These are phyloP conservation scores for Saitozyma podzolica DNA, from an alignment of 768 basidiomycete species.

Conservation along the genomic window DNA sequence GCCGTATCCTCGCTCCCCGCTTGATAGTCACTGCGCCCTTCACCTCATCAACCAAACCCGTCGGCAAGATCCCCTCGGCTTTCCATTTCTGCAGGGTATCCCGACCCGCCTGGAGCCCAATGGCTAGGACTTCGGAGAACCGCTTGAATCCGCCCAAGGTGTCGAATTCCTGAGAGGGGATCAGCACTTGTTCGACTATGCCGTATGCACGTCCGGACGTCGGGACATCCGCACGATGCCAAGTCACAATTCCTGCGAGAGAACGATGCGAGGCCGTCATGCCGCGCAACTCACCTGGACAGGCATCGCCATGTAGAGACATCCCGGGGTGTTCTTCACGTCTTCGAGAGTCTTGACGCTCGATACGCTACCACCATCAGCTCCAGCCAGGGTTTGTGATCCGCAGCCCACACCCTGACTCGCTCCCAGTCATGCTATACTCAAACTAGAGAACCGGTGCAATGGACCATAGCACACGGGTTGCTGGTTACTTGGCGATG, in stretches of 20 bases:
- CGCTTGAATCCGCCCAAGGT: slow-evolving; percentile 80
- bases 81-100: slow-evolving; percentile 74
- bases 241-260: neutral
- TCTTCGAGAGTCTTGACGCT: slow-evolving; percentile 93
- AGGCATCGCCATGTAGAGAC: slow-evolving; percentile 91
- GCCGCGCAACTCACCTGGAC: slow-evolving; percentile 66
- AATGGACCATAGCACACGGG: neutral
- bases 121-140: slow-evolving; percentile 81
- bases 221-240: neutral
- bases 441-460: too few relatives aligned
- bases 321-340: slow-evolving; percentile 84
- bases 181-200: neutral
- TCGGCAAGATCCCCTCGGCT: slow-evolving; percentile 79
- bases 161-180: slow-evolving; percentile 64
- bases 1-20: slow-evolving; percentile 10
- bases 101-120: slow-evolving; percentile 73
- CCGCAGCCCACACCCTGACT: too few relatives aligned
- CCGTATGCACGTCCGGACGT: too few relatives aligned
- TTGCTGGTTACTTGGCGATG: neutral
- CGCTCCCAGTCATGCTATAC: too few relatives aligned
- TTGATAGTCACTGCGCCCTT: slow-evolving; percentile 55
- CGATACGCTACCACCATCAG: slow-evolving; percentile 67
- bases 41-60: slow-evolving; percentile 60
- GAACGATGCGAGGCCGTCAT: neutral
- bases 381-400: too few relatives aligned